Evolutionary conservation across 106 monocot species (phyloP), one percentile per base, ranked within the genome.

Genomic region (Agapanthus africanus): DNA sequence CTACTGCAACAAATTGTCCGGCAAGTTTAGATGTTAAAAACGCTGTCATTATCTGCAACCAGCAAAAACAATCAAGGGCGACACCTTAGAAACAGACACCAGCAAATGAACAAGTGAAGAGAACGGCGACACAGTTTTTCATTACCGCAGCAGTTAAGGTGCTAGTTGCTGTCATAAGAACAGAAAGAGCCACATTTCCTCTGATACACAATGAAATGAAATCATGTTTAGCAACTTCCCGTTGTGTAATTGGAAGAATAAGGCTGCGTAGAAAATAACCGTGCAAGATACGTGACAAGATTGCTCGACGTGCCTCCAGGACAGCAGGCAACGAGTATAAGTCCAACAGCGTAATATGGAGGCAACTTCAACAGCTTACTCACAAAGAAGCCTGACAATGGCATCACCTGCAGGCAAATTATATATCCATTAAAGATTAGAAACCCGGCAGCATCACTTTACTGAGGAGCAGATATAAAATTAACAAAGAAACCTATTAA

Each of bases 251-350:
- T 31, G 6, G 18, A 54, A 39, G 40, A 2, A 66, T 34, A 37
- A 11, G 54, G 35, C 39, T 39, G 47, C 35, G 49, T 7, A 54
- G n/a, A 71, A 21, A n/a, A 25, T 61, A 71, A 97, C 91, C 85
- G 66, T 50, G 95, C 91, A 60, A 97, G 78, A 79, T 89, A 97
- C 32, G 95, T 97, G 62, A 97, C 83, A 14, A 97, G 89, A 54
- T 97, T 97, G 73, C 95, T 97, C 23, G 91, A 88, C 30, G 88
- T 91, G 54, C 95, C 95, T 82, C 95, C 95, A 54, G 95, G 95
- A 32, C 95, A 95, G 86, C 95, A 95, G n/a, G 79, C 33, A 23
- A 95, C 91, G 32, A 95, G 63, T 75, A 95, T 91, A 49, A 95
- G 73, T 10, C 95, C 91, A 77, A 91, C 91, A 63, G 95, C 91